phyloP scores from a whole-genome alignment of 2,329 filamentous ascomycete species.

The Arthroderma sp. region DNA sequence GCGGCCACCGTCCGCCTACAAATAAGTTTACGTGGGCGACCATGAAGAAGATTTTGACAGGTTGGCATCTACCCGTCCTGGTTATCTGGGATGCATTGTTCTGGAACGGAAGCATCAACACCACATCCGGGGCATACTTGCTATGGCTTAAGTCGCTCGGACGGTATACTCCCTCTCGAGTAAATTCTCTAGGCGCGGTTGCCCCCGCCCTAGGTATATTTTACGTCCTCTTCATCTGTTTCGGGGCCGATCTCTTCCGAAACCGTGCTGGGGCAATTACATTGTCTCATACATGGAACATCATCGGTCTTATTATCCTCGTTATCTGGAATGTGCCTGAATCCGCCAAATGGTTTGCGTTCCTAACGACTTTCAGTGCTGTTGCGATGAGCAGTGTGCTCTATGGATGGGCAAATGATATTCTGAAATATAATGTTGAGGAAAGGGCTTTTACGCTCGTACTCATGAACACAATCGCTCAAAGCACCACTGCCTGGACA shows the following conservation, averaged over 20 bases:
- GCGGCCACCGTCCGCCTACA: not conserved
- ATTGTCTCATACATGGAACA: constrained; percentile 38
- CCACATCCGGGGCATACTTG: constrained; percentile 38
- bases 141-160: constrained; percentile 47
- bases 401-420: constrained; percentile 44
- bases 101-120: constrained; percentile 40
- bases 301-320: constrained; percentile 41
- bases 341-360: constrained; percentile 41
- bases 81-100: constrained; percentile 42
- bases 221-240: constrained; percentile 42
- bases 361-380: constrained; percentile 37
- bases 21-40: constrained; percentile 14
- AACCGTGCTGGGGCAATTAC: constrained; percentile 45
- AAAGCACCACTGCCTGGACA: constrained; percentile 45
- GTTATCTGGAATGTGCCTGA: constrained; percentile 46
- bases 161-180: constrained; percentile 32
- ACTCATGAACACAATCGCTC: constrained; percentile 40
- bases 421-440: constrained; percentile 33
- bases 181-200: constrained; percentile 42
- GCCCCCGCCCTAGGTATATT: constrained; percentile 45
- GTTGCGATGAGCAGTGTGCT: constrained; percentile 43
- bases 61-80: constrained; percentile 39
- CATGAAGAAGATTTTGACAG: constrained; percentile 24
- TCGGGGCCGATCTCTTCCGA: constrained; percentile 41
- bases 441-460: constrained; percentile 40